Base-by-base conservation (phyloP, 352 stramenopile genomes). In the Pythium guiyangense region DNA sequence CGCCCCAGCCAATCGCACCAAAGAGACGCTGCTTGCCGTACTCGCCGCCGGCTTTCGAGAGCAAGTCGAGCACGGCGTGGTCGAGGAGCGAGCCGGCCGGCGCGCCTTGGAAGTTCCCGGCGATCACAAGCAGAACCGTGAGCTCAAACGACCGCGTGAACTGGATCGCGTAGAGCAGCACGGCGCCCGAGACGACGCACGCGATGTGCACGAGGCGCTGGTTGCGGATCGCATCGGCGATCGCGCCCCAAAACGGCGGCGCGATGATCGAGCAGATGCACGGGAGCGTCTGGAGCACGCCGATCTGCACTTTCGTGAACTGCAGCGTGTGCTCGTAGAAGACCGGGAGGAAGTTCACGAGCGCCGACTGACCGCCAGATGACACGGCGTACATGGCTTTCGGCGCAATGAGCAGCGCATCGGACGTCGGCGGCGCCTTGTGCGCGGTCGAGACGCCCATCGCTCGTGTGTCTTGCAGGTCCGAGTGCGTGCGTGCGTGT, bases 11-110 rank as follows among this genome's bases (percentile, higher is more conserved):
- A 31, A 93, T 65, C 2, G 84, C 80, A 29, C 80, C 84, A 52
- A 89, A 91, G 54, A 93, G 68, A 0, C 84, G 80, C 63, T 93
- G 84, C 64, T 90, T 91, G 65, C 84, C 84, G 60, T 91, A 93
- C 62, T 93, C 84, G 17, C 80, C 81, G 44, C 84, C 80, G 49
- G 86, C 68, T 29, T 79, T 77, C 35, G 78, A 67, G 45, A 91
- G 66, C 44, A 93, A 67, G 40, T 81, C 72, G 10, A 93, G 62
- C 31, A 91, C 66, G 4, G 80, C 77, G 63, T 89, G 79, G 63
- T 93, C 84, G 29, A 91, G 57, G 46, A 93, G 57, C 34, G 84
- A 87, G 18, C 73, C 72, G 0, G 73, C 68, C 5, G 84, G 79
- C n/a, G 69, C 62, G 54, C 69, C 66, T 34, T 87, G 73, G 55